Conservation (phyloP, 345 rosid species). For the Linum lewisii region DNA sequence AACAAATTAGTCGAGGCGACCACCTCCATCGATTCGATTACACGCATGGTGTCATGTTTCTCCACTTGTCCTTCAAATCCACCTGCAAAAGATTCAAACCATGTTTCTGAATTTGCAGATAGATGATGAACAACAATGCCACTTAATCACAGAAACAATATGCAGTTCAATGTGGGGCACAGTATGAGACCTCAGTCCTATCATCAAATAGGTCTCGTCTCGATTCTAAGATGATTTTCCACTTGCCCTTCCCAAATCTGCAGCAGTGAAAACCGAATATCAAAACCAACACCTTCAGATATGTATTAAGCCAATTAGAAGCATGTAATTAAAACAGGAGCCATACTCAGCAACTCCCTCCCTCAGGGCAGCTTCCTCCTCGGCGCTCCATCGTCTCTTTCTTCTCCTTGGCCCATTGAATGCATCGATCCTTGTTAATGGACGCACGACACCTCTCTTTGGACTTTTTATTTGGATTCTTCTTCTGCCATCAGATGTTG, state of each 20-base stretch:
- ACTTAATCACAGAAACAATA: not conserved
- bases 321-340: not conserved
- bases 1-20: no score
- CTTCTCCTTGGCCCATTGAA: constrained; percentile 23
- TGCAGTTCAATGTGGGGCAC: not conserved
- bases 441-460: constrained; percentile 18
- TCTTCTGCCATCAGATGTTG: not conserved
- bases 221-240: constrained; percentile 32
- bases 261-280: not conserved
- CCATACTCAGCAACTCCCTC: constrained; percentile 25
- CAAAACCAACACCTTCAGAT: not conserved
- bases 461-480: constrained; percentile 17
- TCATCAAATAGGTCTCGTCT: constrained; percentile 18
- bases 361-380: constrained; percentile 51
- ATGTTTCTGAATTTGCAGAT: not conserved
- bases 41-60: constrained; percentile 28
- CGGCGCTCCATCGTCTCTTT: constrained; percentile 33
- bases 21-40: no score
- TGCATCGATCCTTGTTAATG: constrained; percentile 16
- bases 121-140: not conserved
- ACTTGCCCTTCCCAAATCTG: constrained; percentile 42
- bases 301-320: not conserved
- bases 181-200: constrained; percentile 32
- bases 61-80: constrained; percentile 69
- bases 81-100: constrained; percentile 25